Evolutionary conservation across 2,329 filamentous ascomycete species (phyloP).

Genomic region (Tolypocladium ovalisporum): DNA sequence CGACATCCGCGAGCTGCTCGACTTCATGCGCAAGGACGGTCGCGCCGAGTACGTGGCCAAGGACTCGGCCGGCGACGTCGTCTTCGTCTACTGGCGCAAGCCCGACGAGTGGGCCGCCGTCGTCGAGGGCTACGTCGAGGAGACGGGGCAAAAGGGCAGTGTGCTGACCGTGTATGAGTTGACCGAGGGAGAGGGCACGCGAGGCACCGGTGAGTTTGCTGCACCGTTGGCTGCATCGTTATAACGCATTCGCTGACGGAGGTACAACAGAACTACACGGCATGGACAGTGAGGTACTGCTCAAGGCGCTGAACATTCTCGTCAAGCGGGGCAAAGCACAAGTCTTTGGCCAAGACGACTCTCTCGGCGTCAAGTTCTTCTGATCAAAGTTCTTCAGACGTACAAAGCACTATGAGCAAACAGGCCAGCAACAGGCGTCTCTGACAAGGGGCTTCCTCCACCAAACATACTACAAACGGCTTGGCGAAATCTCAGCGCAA

Average conservation of each 20-base stretch:
- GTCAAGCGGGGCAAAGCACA: constrained; percentile 89
- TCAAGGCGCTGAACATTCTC: constrained; percentile 66
- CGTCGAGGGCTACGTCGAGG: constrained; percentile 73
- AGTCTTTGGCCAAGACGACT: constrained; percentile 82
- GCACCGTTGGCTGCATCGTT: too few species aligned
- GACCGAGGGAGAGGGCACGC: constrained; percentile 71
- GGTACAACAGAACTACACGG: constrained; percentile 53
- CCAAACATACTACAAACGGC: neutral
- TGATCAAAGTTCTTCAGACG: constrained; percentile 29
- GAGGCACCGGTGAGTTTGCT: constrained; percentile 49
- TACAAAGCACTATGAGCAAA: neutral
- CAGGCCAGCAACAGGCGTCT: neutral
- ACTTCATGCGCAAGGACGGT: constrained; percentile 47
- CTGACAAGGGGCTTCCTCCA: neutral
- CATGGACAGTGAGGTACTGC: constrained; percentile 75
- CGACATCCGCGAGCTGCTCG: constrained; percentile 47
- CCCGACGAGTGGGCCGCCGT: constrained; percentile 82
- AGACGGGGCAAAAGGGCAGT: constrained; percentile 76
- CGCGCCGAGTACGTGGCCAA: constrained; percentile 53
- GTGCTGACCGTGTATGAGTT: constrained; percentile 93
- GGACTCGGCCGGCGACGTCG: constrained; percentile 30
- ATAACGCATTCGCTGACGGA: neutral
- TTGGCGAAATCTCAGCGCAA: neutral
- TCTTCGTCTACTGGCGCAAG: constrained; percentile 75
- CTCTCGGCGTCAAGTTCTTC: constrained; percentile 94